These are phyloP conservation scores for Ambrosiella xylebori DNA, from an alignment of 2,329 filamentous ascomycete genomes.

Conservation along the genomic window DNA sequence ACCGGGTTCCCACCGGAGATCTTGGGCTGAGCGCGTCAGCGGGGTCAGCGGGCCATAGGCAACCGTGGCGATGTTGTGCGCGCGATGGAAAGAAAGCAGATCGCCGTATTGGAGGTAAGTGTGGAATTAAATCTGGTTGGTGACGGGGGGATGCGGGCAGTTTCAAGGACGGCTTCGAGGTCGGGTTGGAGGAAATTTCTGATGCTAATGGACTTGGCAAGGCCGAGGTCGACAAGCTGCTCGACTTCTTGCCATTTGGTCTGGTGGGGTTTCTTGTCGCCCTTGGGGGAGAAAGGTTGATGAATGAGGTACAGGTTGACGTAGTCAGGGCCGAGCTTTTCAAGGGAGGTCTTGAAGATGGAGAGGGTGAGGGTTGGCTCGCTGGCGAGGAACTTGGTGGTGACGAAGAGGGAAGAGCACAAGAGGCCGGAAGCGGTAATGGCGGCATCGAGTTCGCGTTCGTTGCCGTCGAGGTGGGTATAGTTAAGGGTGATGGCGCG, in stretches of 20 bases:
- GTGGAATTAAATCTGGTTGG: slow-evolving; percentile 72
- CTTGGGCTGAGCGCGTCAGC: slow-evolving; percentile 21
- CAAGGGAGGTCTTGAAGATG: slow-evolving; percentile 41
- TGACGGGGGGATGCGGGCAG: slow-evolving; percentile 43
- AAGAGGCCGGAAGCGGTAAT: slow-evolving; percentile 50
- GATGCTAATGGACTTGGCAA: slow-evolving; percentile 55
- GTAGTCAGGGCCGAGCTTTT: slow-evolving; percentile 50
- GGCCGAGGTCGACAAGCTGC: slow-evolving; percentile 48
- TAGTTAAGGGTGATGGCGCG: slow-evolving; percentile 53
- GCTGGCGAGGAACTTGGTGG: slow-evolving; percentile 36
- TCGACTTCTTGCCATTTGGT: slow-evolving; percentile 42
- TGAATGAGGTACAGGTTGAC: slow-evolving; percentile 56
- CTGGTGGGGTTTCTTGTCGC: slow-evolving; percentile 29
- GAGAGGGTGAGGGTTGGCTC: slow-evolving; percentile 26
- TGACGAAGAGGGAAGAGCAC: slow-evolving; percentile 51
- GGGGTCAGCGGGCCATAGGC: slow-evolving; percentile 40
- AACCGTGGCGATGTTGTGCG: slow-evolving; percentile 37
- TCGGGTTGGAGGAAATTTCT: slow-evolving; percentile 51
- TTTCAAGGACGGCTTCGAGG: slow-evolving; percentile 37
- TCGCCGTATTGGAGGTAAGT: slow-evolving; percentile 53
- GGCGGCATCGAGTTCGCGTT: slow-evolving; percentile 52
- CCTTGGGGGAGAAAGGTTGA: slow-evolving; percentile 34
- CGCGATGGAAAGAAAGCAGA: slow-evolving; percentile 38
- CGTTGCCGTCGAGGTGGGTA: slow-evolving; percentile 55
- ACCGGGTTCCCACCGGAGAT: slow-evolving; percentile 32